phyloP scores from a whole-genome alignment of 371 early-diverging fungal genomes.

The Mortierella polycephala region DNA sequence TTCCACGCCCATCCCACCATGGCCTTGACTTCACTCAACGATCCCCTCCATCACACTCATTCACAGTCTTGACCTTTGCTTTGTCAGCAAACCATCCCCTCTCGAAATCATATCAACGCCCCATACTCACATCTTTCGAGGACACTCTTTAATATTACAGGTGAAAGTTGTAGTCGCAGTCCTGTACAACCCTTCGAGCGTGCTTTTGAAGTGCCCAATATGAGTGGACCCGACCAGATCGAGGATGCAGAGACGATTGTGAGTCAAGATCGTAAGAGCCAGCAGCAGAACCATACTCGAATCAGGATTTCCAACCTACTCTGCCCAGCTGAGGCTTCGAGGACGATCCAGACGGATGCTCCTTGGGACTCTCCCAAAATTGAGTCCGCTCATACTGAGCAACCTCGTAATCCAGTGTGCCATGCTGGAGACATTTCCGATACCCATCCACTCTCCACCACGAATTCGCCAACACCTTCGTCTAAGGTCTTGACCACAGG shows the following conservation, averaged over 20 bases:
- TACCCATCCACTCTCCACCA: no score
- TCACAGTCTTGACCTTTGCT: background rate
- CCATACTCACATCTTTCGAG: background rate
- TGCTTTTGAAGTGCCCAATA: background rate
- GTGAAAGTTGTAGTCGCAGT: background rate
- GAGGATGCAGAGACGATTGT: conserved; percentile 13
- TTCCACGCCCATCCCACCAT: background rate
- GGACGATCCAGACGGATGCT: conserved; percentile 3
- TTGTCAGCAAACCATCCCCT: background rate
- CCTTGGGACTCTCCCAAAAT: conserved; percentile 27
- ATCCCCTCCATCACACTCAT: no score
- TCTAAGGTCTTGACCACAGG: background rate
- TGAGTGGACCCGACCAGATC: conserved; percentile 32
- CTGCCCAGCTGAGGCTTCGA: conserved; percentile 25
- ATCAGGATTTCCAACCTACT: conserved; percentile 33
- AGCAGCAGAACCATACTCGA: conserved; percentile 20
- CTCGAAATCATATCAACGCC: background rate
- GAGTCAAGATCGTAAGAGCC: conserved; percentile 3
- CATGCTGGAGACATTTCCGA: no score
- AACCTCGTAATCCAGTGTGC: no score
- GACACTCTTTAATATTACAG: no score
- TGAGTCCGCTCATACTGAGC: conserved; percentile 22
- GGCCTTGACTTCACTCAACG: background rate
- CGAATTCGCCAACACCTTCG: no score
- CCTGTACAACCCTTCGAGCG: background rate